phyloP scores from a whole-genome alignment of 768 basidiomycete genomes.

The Amanita molliuscula region DNA sequence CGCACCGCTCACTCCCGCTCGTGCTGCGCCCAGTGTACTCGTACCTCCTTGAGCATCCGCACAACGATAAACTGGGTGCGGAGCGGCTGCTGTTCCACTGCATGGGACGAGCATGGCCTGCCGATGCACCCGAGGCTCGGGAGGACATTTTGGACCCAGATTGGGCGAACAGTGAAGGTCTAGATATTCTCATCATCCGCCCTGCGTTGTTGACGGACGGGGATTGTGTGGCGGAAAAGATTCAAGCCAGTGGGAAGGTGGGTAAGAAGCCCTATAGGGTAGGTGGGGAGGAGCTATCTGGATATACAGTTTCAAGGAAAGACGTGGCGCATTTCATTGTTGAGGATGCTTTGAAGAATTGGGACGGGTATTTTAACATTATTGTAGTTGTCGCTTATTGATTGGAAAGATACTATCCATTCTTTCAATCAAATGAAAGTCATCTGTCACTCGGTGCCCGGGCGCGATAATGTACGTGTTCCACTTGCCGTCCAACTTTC shows the following conservation, averaged over 20 bases:
- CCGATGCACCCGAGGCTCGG: constrained; percentile 25
- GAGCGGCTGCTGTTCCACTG: constrained; percentile 41
- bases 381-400: too few relatives aligned
- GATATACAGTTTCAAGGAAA: constrained; percentile 47
- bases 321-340: constrained; percentile 68
- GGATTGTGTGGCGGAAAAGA: constrained; percentile 30
- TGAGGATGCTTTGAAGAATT: too few relatives aligned
- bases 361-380: too few relatives aligned
- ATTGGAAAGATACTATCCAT: too few relatives aligned
- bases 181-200: constrained; percentile 40
- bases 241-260: constrained; percentile 8
- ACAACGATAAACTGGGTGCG: constrained; percentile 50
- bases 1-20: constrained; percentile 36
- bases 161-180: constrained; percentile 32
- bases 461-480: too few relatives aligned
- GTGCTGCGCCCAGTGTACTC: constrained; percentile 38
- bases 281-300: constrained; percentile 29
- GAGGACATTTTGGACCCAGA: constrained; percentile 29
- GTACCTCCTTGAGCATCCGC: constrained; percentile 32
- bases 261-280: constrained; percentile 29
- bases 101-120: constrained; percentile 42
- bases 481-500: too few relatives aligned
- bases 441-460: too few relatives aligned
- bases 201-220: constrained; percentile 54
- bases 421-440: too few relatives aligned